Evolutionary conservation across 192 early-diverging fungal genomes (phyloP), one percentile per base, ranked within the genome.

Genomic region (Coemansia sp.): DNA sequence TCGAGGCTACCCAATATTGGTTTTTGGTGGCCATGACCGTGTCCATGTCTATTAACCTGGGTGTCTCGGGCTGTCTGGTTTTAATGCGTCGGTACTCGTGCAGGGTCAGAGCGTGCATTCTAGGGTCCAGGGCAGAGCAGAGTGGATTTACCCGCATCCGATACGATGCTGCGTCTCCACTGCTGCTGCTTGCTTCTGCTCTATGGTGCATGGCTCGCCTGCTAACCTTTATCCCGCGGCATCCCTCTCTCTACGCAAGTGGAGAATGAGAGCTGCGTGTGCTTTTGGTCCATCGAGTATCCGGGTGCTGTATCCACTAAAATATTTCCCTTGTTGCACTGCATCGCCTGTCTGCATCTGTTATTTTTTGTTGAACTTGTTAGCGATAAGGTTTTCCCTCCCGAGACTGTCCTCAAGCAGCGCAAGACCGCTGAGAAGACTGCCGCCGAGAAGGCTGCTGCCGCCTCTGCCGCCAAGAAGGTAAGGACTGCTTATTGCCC

Each of bases 341-440:
- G n/a, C n/a, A n/a, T n/a, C n/a, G n/a, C n/a, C n/a, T n/a, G n/a
- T 37, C 25, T 33, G 13, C 17, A 18, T 33, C 28, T 34, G 22
- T 23, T 11, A 20, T 6, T 22, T 39, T 8, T 33, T 33, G 11
- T 24, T 41, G 23, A 32, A 23, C 48, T 48, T 29, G 19, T 29
- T 73, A 78, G 78, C 78, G 78, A 78, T 62, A 81, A 88, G 67
- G 81, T 87, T 53, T 82, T 86, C 70, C 84, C 86, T 58, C 89
- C 89, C 77, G 89, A 92, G 78, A 89, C 88, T 57, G 77, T 88
- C 72, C 81, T 92, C 76, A 90, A 90, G 87, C 88, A 89, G 83
- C 83, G 85, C 64, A 85, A 87, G 78, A 61, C 73, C 64, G 78
- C 82, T 57, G 83, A 85, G 46, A 88, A 92, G 83, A 66, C 80